Evolutionary conservation across 768 basidiomycete species (phyloP), one percentile per base, ranked within the genome.

Genomic region (Kockovaella imperatae): DNA sequence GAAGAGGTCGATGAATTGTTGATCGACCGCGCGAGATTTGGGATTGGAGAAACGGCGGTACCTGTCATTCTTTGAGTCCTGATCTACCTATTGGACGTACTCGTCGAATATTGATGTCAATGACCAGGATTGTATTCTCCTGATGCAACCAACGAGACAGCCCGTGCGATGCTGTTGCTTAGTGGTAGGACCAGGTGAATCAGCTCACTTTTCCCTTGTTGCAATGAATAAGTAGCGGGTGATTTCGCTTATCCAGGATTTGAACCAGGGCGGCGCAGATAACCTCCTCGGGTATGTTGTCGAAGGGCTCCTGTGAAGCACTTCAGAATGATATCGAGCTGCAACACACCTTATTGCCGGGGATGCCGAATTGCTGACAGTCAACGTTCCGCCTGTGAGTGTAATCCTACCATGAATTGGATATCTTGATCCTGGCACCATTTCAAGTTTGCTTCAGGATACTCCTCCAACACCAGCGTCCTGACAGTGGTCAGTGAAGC

Each of bases 171-270:
- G 74, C 70, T 73, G 44, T 17, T 15, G 10, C n/a, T 30, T 18
- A 39, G 17, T 28, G 15, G 6, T 24, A n/a, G 4, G 6, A 10
- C 43, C 6, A 14, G 13, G 25, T 30, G 11, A 11, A 40, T 11
- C 38, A 21, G 49, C 70, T 35, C 35, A 73, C 73, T 57, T 74
- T 75, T 45, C 74, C 74, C 57, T 73, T 74, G 57, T 75, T 75
- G 59, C 74, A 75, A 47, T 75, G 74, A 1, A 75, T 70, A 11
- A 73, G 46, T 13, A 73, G 52, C 1, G 73, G 72, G 35, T 72
- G 71, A 54, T 75, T 75, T 17, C 70, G 51, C 35, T 35, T 49
- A 46, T 75, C 73, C n/a, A 74, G 53, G 5, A 73, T 60, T 3
- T 68, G 56, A 8, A 65, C 57, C 17, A 75, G 56, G 0, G 74